Evolutionary conservation across 805 yeast genomes (phyloP).

Genomic region (Candida fluviatilis): DNA sequence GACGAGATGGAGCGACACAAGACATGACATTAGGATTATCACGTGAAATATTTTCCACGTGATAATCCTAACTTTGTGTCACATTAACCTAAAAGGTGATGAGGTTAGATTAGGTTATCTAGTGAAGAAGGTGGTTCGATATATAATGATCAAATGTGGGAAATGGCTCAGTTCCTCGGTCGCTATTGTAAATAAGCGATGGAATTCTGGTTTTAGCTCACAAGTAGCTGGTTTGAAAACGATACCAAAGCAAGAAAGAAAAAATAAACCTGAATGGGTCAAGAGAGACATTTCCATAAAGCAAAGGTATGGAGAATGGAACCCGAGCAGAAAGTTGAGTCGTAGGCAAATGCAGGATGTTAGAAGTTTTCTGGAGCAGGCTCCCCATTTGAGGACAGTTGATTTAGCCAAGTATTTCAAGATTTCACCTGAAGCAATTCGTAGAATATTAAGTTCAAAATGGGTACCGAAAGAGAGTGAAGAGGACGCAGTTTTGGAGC

Average conservation of each 20-base stretch:
- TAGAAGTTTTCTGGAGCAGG: conserved; percentile 47
- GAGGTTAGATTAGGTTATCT: no score
- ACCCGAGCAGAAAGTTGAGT: conserved; percentile 62
- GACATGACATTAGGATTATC: no score
- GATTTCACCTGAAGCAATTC: conserved; percentile 76
- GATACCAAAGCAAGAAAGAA: background rate
- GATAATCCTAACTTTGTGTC: no score
- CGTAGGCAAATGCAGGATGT: conserved; percentile 67
- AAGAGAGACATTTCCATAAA: conserved; percentile 60
- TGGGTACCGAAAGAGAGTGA: conserved; percentile 70
- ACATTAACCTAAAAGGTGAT: no score
- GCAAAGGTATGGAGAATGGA: conserved; percentile 65
- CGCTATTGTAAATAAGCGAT: background rate
- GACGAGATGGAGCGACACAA: no score
- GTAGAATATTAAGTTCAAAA: conserved; percentile 71
- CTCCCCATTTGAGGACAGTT: conserved; percentile 58
- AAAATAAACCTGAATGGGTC: conserved; percentile 50
- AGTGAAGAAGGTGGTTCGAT: no score
- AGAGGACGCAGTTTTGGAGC: conserved; percentile 35
- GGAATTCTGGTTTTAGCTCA: background rate
- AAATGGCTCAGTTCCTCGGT: background rate
- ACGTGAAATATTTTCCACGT: no score
- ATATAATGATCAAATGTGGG: background rate
- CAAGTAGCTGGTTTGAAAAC: background rate
- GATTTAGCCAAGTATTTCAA: conserved; percentile 62